These are phyloP conservation scores for Globisporangium apiculatum DNA, from an alignment of 352 stramenopile genomes.

Conservation along the genomic window DNA sequence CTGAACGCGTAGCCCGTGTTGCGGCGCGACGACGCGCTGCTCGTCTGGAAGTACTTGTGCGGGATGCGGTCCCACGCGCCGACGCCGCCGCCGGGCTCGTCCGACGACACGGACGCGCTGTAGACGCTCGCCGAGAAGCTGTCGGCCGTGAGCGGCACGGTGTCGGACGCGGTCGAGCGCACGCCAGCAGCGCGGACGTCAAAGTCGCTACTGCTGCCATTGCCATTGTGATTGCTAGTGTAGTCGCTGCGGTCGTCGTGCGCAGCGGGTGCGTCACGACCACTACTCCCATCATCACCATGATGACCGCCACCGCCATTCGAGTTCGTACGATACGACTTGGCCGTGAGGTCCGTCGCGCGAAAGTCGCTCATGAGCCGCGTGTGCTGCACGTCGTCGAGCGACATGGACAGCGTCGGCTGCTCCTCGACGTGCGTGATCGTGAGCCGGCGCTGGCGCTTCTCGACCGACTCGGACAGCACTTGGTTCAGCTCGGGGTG, in stretches of 20 bases:
- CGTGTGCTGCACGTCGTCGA: conserved; percentile 58
- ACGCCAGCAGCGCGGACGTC: not conserved
- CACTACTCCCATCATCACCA: too few species aligned
- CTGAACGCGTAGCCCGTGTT: conserved; percentile 80
- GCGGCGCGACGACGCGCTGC: conserved; percentile 19
- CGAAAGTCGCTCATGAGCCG: conserved; percentile 43
- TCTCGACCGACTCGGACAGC: conserved; percentile 51
- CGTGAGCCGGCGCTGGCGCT: conserved; percentile 43
- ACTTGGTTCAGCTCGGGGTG: conserved; percentile 61
- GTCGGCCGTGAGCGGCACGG: conserved; percentile 21
- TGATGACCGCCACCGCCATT: not conserved
- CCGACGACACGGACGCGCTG: conserved; percentile 39
- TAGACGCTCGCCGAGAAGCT: conserved; percentile 66
- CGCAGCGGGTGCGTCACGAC: too few species aligned
- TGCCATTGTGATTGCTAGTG: conserved; percentile 1
- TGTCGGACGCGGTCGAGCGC: conserved; percentile 18
- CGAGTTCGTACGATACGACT: conserved; percentile 21
- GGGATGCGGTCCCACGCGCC: conserved; percentile 31
- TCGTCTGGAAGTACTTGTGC: conserved; percentile 27
- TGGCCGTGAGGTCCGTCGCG: conserved; percentile 36
- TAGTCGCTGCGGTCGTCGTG: conserved; percentile 15
- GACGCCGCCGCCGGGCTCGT: conserved; percentile 23
- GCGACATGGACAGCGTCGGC: conserved; percentile 58
- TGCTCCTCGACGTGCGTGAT: conserved; percentile 71
- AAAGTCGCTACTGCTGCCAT: conserved; percentile 6